These are phyloP conservation scores for Lithohypha guttulata DNA, from an alignment of 2,329 filamentous ascomycete species.

Conservation along the genomic window DNA sequence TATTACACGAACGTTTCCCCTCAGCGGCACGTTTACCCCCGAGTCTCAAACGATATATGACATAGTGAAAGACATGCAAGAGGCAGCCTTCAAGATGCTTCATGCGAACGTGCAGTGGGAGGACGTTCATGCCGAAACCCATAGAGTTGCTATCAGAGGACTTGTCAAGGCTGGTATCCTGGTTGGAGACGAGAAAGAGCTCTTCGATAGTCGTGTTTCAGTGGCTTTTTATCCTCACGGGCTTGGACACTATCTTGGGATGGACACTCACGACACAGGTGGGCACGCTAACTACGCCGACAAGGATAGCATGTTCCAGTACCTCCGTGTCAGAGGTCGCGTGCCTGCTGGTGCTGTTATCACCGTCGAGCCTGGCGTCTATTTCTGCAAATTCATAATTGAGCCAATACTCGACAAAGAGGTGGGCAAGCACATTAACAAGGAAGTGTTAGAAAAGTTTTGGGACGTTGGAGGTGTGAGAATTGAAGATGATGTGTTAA, in stretches of 20 bases:
- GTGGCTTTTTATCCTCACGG: slow-evolving; percentile 88
- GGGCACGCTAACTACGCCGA: slow-evolving; percentile 71
- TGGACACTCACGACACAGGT: slow-evolving; percentile 84
- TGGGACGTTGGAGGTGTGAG: slow-evolving; percentile 85
- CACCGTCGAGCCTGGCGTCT: slow-evolving; percentile 82
- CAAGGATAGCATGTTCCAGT: slow-evolving; percentile 72
- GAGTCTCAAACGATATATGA: slow-evolving; percentile 65
- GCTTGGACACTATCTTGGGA: slow-evolving; percentile 78
- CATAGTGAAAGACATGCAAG: slow-evolving; percentile 72
- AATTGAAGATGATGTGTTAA: slow-evolving; percentile 82
- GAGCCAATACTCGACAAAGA: slow-evolving; percentile 65
- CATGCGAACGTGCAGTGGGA: slow-evolving; percentile 60
- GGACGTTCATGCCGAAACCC: slow-evolving; percentile 62
- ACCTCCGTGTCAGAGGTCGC: slow-evolving; percentile 65
- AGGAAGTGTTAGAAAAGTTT: slow-evolving; percentile 61
- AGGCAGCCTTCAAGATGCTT: slow-evolving; percentile 57
- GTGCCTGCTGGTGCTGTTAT: slow-evolving; percentile 73
- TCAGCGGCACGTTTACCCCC: slow-evolving; percentile 57
- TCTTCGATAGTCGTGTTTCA: slow-evolving; percentile 68
- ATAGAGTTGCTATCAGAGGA: slow-evolving; percentile 59
- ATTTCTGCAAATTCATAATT: slow-evolving; percentile 86
- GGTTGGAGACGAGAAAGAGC: slow-evolving; percentile 56
- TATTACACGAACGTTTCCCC: slow-evolving; percentile 76
- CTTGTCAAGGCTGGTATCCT: slow-evolving; percentile 63
- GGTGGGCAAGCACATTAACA: slow-evolving; percentile 67